These are phyloP conservation scores for Groenewaldozyma salmanticensis DNA, from an alignment of 805 yeast genomes.

Conservation along the genomic window DNA sequence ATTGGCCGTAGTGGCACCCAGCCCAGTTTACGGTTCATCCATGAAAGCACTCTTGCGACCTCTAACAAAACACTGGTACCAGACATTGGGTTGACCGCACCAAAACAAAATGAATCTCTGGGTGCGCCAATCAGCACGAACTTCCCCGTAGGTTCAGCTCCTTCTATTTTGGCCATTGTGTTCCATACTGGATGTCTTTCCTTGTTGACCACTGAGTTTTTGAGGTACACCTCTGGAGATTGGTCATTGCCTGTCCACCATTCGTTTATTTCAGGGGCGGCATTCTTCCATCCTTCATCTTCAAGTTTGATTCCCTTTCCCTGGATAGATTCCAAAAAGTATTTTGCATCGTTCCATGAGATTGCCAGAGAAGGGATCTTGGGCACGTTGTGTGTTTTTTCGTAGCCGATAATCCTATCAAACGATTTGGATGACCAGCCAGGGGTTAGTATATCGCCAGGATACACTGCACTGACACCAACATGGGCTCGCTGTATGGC, in stretches of 20 bases:
- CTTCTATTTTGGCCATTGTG: conserved; percentile 65
- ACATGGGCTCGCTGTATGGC: conserved; percentile 39
- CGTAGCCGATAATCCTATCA: conserved; percentile 34
- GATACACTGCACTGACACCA: conserved; percentile 31
- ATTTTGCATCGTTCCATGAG: conserved; percentile 59
- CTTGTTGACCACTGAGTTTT: conserved; percentile 37
- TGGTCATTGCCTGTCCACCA: conserved; percentile 36
- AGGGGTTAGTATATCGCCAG: conserved; percentile 77
- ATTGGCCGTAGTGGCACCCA: conserved; percentile 83
- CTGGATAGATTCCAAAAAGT: conserved; percentile 30
- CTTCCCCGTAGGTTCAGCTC: conserved; percentile 67
- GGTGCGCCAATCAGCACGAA: conserved; percentile 76
- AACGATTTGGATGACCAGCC: conserved; percentile 51
- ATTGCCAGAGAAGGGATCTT: conserved; percentile 70
- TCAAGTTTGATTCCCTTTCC: conserved; percentile 31
- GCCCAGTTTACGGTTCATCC: conserved; percentile 49
- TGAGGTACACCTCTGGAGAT: conserved; percentile 23
- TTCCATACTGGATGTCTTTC: conserved; percentile 62
- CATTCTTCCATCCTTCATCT: conserved; percentile 28
- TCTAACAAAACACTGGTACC: conserved; percentile 70
- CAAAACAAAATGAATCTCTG: conserved; percentile 66
- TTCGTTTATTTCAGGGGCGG: conserved; percentile 26
- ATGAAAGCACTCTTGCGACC: conserved; percentile 55
- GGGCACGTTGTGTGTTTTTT: conserved; percentile 49
- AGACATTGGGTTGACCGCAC: conserved; percentile 63